Base-by-base conservation (phyloP, 1,284 basidiomycete genomes). In the Mycena sp. region DNA sequence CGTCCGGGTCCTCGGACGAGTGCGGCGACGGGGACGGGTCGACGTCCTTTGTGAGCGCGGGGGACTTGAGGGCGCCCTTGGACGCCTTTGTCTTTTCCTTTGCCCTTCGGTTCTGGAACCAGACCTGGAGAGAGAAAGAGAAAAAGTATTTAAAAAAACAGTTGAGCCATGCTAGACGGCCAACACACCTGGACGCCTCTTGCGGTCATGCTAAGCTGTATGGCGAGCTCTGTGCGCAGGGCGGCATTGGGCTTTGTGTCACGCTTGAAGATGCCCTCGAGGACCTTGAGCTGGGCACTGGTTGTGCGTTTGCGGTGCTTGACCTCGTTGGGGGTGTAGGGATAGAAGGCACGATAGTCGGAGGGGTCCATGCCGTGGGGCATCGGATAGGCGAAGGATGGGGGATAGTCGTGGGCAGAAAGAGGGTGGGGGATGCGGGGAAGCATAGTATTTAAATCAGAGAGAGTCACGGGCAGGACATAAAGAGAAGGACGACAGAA, bases 41-140 rank as follows among this genome's bases (percentile, higher is more conserved):
- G 49, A 56, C 65, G 38, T 64, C 66, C 56, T 49, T 64, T 43
- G 56, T 65, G 61, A 49, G 55, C 43, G 41, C 67, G 51, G 32
- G 14, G 14, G 40, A 55, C 62, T 53, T 69, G 41, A 69, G 69
- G 23, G 70, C 66, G 12, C 72, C 71, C 65, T 83, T 84, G 56
- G 68, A 71, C 12, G 80, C 77, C 74, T 81, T 83, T 41, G 76
- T 84, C 77, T 95, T 95, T 74, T 93, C 91, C 78, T 95, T 95
- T 49, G 93, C 93, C 51, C 93, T 91, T 60, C 91, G 85, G 76
- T 96, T 96, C 78, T 95, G 94, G 77, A 96, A 96, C 94, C 94
- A 95, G 41, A 93, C 91, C 90, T 92, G 70, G 6, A 21, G 30
- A 12, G 54, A 53, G 60, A 21, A 58, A 56, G 55, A 60, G 14